Evolutionary conservation across 257 asterid species (phyloP).

Genomic region (Schizonepeta tenuifolia): DNA sequence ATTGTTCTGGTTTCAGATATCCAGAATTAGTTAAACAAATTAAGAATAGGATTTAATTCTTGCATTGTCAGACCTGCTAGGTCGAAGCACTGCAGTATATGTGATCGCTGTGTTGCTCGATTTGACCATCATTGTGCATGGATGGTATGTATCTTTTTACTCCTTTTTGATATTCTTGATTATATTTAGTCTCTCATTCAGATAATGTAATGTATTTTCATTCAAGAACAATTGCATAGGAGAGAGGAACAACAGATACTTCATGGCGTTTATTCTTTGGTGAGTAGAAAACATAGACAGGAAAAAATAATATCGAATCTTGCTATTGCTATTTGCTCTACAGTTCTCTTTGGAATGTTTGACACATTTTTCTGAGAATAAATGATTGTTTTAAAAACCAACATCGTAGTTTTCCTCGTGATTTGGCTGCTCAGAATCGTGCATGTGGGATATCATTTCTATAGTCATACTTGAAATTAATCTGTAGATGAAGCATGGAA

Average conservation of each 20-base stretch:
- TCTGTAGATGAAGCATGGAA: neutral
- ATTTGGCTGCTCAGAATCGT: constrained; percentile 23
- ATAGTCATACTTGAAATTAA: constrained; percentile 5
- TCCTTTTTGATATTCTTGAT: constrained; percentile 32
- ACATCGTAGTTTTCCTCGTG: neutral
- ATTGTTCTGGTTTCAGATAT: constrained; percentile 28
- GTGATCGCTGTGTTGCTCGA: constrained; percentile 94
- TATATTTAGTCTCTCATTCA: constrained; percentile 19
- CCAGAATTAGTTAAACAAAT: constrained; percentile 17
- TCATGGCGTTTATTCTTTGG: constrained; percentile 95
- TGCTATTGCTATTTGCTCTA: neutral
- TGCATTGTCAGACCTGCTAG: constrained; percentile 81
- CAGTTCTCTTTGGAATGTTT: constrained; percentile 4
- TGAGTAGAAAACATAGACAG: constrained; percentile 49
- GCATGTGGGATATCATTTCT: too few species aligned
- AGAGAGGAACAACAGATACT: constrained; percentile 92
- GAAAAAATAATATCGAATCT: constrained; percentile 13
- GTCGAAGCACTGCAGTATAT: constrained; percentile 95
- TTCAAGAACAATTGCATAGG: constrained; percentile 98
- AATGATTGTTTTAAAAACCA: constrained; percentile 2
- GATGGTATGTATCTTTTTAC: constrained; percentile 68
- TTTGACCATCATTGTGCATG: constrained; percentile 99
- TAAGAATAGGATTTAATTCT: constrained; percentile 29
- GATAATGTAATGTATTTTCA: constrained; percentile 28
- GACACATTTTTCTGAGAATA: constrained; percentile 9